phyloP scores from a whole-genome alignment of 352 stramenopile genomes.

The Thraustochytrium striatum region DNA sequence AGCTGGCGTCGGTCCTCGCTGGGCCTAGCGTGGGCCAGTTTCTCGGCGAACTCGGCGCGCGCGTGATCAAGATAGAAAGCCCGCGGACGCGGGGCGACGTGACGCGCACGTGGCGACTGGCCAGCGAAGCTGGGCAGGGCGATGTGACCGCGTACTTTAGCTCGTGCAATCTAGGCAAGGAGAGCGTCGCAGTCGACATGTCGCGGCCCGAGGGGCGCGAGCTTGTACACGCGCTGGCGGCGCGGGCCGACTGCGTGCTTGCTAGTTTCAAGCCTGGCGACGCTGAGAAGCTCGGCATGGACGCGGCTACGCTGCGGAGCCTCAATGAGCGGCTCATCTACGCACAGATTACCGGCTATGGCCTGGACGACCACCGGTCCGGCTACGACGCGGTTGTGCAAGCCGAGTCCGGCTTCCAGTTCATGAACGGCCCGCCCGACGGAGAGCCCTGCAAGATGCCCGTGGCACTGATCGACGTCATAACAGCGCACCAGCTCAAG shows the following conservation, averaged over 20 bases:
- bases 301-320: slow-evolving; percentile 13
- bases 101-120: slow-evolving; percentile 44
- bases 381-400: slow-evolving; percentile 48
- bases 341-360: slow-evolving; percentile 46
- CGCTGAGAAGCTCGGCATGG: slow-evolving; percentile 44
- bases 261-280: slow-evolving; percentile 47
- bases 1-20: slow-evolving; percentile 45
- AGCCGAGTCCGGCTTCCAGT: slow-evolving; percentile 48
- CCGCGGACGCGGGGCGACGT: slow-evolving; percentile 41
- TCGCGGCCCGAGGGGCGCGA: not conserved
- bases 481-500: slow-evolving; percentile 50
- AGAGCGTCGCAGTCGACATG: slow-evolving; percentile 42
- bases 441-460: slow-evolving; percentile 48
- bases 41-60: slow-evolving; percentile 45
- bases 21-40: slow-evolving; percentile 50
- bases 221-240: slow-evolving; percentile 22
- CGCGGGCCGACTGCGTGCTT: slow-evolving; percentile 34
- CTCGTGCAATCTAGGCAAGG: slow-evolving; percentile 37
- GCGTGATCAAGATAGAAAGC: slow-evolving; percentile 50
- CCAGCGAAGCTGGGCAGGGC: slow-evolving; percentile 1
- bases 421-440: slow-evolving; percentile 44
- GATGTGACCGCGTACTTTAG: slow-evolving; percentile 43
- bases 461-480: slow-evolving; percentile 47
- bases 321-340: slow-evolving; percentile 44
- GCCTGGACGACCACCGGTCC: slow-evolving; percentile 28